phyloP scores from a whole-genome alignment of 768 basidiomycete genomes.

The Leucosporidium creatinivorum region DNA sequence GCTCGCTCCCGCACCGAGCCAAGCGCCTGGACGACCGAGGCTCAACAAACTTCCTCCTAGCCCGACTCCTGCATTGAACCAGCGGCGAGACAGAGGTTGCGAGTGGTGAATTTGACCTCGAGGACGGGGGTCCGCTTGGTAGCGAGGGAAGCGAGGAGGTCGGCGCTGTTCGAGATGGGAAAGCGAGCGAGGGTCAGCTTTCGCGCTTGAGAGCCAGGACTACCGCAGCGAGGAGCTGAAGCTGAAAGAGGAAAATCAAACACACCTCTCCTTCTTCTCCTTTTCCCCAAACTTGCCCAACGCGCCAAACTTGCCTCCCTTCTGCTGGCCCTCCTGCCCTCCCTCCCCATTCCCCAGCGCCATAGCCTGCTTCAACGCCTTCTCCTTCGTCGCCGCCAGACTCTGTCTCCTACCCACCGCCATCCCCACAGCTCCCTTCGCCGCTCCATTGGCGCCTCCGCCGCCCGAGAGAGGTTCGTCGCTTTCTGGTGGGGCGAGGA shows the following conservation, averaged over 20 bases:
- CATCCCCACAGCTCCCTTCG: neutral
- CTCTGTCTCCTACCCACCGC: conserved; percentile 9
- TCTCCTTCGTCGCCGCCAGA: conserved; percentile 11
- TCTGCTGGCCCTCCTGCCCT: neutral
- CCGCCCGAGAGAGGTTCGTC: neutral
- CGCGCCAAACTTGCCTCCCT: neutral
- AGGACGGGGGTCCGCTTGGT: conserved; percentile 93
- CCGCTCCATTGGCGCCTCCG: neutral
- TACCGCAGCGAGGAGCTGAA: neutral
- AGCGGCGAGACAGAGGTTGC: conserved; percentile 84
- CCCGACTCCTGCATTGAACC: conserved; percentile 45
- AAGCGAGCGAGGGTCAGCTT: neutral
- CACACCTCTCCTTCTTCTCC: conserved; percentile 11
- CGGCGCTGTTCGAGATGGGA: conserved; percentile 51
- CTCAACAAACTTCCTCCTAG: too few relatives aligned
- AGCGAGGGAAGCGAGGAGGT: conserved; percentile 81
- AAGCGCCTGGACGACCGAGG: too few relatives aligned
- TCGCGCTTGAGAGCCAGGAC: neutral
- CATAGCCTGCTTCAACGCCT: neutral
- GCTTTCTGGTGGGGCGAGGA: conserved; percentile 40
- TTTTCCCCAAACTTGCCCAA: neutral
- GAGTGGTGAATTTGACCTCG: conserved; percentile 86
- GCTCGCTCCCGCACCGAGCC: neutral
- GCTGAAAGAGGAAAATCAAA: neutral
- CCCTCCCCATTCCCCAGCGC: conserved; percentile 9